A percentile compares a stretch with the other conserved stretches of the same genome.
Conservation (phyloP, 805 yeast species). For the Martiniozyma abietophila region DNA sequence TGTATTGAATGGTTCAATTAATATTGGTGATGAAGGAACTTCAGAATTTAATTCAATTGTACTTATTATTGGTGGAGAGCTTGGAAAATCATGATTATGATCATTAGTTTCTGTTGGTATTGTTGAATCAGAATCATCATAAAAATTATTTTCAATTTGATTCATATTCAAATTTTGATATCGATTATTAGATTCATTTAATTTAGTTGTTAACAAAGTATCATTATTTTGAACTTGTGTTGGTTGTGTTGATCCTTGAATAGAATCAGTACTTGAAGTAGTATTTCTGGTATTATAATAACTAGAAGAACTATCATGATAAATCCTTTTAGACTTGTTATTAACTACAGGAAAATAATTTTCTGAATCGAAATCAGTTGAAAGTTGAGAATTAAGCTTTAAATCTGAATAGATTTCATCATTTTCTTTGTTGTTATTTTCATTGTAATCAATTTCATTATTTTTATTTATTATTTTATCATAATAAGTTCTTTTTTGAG, state of each 20-base stretch:
- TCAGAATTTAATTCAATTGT: conserved; percentile 3
- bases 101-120: conserved; percentile 2
- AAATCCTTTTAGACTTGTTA: too few species aligned
- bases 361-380: too few species aligned
- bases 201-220: too few species aligned
- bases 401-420: too few species aligned
- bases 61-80: neutral
- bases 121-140: conserved; percentile 4
- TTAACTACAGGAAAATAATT: too few species aligned
- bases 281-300: too few species aligned
- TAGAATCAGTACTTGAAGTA: too few species aligned
- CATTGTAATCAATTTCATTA: conserved; percentile 12
- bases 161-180: too few species aligned
- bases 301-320: conserved; percentile 2
- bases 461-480: neutral
- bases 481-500: neutral
- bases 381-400: too few species aligned
- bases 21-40: conserved; percentile 23
- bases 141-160: neutral
- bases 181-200: too few species aligned
- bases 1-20: conserved; percentile 13
- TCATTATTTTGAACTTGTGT: too few species aligned
- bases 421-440: neutral
- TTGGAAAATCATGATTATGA: conserved; percentile 4
- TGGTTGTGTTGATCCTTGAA: too few species aligned